Base-by-base conservation (phyloP, 805 yeast species). In the Yarrowia osloensis region DNA sequence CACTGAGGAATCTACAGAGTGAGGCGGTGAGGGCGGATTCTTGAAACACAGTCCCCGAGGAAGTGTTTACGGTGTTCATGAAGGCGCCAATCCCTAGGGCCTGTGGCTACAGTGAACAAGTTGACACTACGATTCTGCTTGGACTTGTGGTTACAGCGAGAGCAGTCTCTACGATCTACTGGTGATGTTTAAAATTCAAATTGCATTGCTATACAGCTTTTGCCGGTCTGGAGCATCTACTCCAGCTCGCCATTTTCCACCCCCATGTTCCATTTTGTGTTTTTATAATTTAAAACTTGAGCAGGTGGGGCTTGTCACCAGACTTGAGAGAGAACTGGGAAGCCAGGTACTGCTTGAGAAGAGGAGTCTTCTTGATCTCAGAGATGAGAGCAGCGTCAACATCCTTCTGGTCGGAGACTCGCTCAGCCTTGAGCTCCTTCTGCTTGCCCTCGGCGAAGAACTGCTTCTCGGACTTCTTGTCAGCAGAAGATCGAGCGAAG, bases 261-360 rank as follows among this genome's bases (percentile, higher is more conserved):
- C 63, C 66, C 66, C 54, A 61, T 33, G 54, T 44, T 44, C 54
- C 52, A 61, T 61, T 44, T 46, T 46, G 42, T 61, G 50, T 71
- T 47, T 49, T 66, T 42, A 68, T 54, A 35, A 67, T 76, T 89
- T 92, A 94, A 84, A 95, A 94, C 86, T 90, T 91, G 89, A 95
- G 90, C 81, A 90, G 88, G 84, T 94, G 98, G 79, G 98, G 99
- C 83, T 85, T 91, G 87, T 94, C 99, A 83, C 98, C 98, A 84
- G 86, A 87, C 90, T 91, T 93, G 84, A 95, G 88, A 76, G 97
- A 89, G 93, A 94, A 94, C 74, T 96, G 85, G 77, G 97, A 81
- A 75, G 97, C 89, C 81, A 94, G 88, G 90, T 94, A 94, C 85
- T 93, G 96, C 84, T 91, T 91, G 82, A 94, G 89, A 81, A 91